Percentiles rank a stretch among this genome's conserved stretches.
Conservation (phyloP, 2,329 filamentous ascomycete species). For the Monosporascus sp. region DNA sequence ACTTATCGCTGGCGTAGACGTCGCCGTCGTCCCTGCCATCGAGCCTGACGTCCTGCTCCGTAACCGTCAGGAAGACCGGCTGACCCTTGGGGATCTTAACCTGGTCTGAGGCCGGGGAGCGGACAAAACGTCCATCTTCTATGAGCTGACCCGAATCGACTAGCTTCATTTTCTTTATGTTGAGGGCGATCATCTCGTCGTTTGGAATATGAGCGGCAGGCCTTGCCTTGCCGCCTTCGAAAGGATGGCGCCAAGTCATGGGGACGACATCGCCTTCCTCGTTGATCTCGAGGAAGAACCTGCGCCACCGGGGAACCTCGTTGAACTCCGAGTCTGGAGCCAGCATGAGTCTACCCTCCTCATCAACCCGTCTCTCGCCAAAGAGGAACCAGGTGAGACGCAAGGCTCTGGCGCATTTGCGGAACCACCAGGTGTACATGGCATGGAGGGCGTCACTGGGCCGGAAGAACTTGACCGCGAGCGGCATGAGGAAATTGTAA, state of each 20-base stretch:
- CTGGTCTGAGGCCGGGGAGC: slow-evolving; percentile 90
- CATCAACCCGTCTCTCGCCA: slow-evolving; percentile 71
- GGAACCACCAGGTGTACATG: slow-evolving; percentile 97
- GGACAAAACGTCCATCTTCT: slow-evolving; percentile 75
- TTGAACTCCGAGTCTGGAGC: slow-evolving; percentile 24
- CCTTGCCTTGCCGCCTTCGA: slow-evolving; percentile 43
- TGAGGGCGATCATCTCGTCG: slow-evolving; percentile 31
- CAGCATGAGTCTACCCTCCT: slow-evolving; percentile 66
- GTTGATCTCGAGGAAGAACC: slow-evolving; percentile 42
- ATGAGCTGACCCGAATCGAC: slow-evolving; percentile 50
- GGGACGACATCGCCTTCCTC: slow-evolving; percentile 37
- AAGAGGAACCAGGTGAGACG: slow-evolving; percentile 92
- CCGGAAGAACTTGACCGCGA: slow-evolving; percentile 77
- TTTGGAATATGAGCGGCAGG: slow-evolving; percentile 30
- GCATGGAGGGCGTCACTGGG: slow-evolving; percentile 77
- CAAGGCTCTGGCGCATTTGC: slow-evolving; percentile 71
- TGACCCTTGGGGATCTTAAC: slow-evolving; percentile 86
- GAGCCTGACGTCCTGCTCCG: slow-evolving; percentile 58
- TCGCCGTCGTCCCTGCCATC: slow-evolving; percentile 50
- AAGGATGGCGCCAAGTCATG: slow-evolving; percentile 53
- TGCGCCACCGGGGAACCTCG: slow-evolving; percentile 33
- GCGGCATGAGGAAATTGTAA: slow-evolving; percentile 93
- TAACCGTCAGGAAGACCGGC: slow-evolving; percentile 73
- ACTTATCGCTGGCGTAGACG: slow-evolving; percentile 53
- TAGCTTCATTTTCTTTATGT: slow-evolving; percentile 37